phyloP scores from a whole-genome alignment of 192 early-diverging fungal genomes.

The Umbelopsis vinacea region DNA sequence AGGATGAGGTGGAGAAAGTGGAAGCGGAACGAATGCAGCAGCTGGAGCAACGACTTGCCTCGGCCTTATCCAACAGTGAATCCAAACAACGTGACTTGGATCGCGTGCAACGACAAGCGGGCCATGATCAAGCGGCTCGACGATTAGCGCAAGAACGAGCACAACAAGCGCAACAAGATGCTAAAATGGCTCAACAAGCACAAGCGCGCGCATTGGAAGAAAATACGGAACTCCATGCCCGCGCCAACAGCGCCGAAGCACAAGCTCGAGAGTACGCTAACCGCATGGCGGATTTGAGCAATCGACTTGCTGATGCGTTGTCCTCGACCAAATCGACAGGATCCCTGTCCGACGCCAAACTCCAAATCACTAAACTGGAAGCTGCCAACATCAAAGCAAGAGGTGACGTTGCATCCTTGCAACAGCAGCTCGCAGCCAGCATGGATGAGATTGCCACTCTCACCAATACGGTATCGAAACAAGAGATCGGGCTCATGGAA shows the following conservation, averaged over 20 bases:
- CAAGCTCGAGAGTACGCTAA: slow-evolving; percentile 45
- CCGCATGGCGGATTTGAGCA: slow-evolving; percentile 35
- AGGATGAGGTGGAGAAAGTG: slow-evolving; percentile 39
- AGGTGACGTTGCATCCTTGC: slow-evolving; percentile 49
- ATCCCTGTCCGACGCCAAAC: slow-evolving; percentile 47
- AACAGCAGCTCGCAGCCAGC: slow-evolving; percentile 48
- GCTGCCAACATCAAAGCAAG: slow-evolving; percentile 51
- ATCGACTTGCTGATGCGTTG: slow-evolving; percentile 33
- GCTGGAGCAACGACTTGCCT: slow-evolving; percentile 50
- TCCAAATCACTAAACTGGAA: slow-evolving; percentile 56
- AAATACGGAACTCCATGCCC: slow-evolving; percentile 45
- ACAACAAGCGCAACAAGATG: slow-evolving; percentile 52
- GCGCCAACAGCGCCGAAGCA: slow-evolving; percentile 50
- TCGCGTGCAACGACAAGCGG: slow-evolving; percentile 53
- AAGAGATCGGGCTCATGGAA: slow-evolving; percentile 48
- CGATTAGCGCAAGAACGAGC: slow-evolving; percentile 54
- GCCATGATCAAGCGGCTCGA: slow-evolving; percentile 50
- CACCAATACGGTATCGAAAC: slow-evolving; percentile 43
- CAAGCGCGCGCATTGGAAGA: slow-evolving; percentile 55
- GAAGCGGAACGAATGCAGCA: slow-evolving; percentile 49
- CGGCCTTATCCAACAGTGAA: slow-evolving; percentile 52
- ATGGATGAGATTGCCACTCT: slow-evolving; percentile 49
- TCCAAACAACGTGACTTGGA: slow-evolving; percentile 39
- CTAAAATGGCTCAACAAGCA: slow-evolving; percentile 58
- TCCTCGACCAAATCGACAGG: slow-evolving; percentile 26